A percentile compares a stretch with the other conserved stretches of the same genome.
phyloP scores from a whole-genome alignment of 176 grass and related monocot species.

The Aegilops bicornis region DNA sequence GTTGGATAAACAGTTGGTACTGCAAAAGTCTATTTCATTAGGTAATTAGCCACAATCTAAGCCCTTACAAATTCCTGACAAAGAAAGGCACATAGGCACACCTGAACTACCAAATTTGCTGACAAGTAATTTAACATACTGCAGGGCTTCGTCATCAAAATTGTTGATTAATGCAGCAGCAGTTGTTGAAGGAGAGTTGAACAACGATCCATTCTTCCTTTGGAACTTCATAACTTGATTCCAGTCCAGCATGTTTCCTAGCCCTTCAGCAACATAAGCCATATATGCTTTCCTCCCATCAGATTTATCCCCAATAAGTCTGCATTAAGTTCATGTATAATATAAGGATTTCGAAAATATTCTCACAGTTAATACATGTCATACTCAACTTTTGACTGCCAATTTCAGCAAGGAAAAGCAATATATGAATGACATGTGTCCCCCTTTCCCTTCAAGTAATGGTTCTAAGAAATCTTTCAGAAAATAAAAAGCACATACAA shows the following conservation, averaged over 20 bases:
- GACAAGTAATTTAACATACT: constrained; percentile 60
- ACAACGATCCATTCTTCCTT: constrained; percentile 71
- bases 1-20: constrained; percentile 51
- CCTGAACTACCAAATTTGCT: constrained; percentile 58
- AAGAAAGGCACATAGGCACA: neutral
- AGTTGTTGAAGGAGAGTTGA: constrained; percentile 77
- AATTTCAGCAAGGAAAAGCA: neutral
- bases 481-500: neutral
- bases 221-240: constrained; percentile 65
- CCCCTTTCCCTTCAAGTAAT: neutral
- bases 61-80: neutral
- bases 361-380: neutral
- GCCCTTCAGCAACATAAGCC: constrained; percentile 71
- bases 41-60: neutral
- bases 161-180: constrained; percentile 48
- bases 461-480: neutral
- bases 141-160: constrained; percentile 46
- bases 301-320: constrained; percentile 34
- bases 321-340: constrained; percentile 30
- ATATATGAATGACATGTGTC: neutral
- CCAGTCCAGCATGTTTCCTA: constrained; percentile 57
- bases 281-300: constrained; percentile 59
- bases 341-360: neutral
- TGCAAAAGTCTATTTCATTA: constrained; percentile 25
- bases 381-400: neutral